Base-by-base conservation (phyloP, 2,329 filamentous ascomycete genomes). In the Verticillium longisporum region DNA sequence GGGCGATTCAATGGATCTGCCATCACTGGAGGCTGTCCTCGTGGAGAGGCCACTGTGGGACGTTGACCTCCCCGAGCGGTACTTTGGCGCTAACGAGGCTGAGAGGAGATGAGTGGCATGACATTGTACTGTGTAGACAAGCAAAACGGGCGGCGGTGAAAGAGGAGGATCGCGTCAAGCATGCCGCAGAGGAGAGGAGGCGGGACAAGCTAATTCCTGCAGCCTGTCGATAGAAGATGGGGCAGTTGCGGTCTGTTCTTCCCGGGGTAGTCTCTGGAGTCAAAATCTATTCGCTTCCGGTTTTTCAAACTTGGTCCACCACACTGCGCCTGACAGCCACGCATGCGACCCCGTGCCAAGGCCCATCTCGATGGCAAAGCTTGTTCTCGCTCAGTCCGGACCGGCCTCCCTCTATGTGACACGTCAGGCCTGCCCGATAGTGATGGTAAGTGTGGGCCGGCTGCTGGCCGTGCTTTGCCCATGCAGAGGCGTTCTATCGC, bases 1-100 rank as follows among this genome's bases (percentile, higher is more conserved):
- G 21, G 57, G 18, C 5, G 26, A 55, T 13, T 38, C 50, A n/a
- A 37, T 18, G 9, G 62, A 38, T 10, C 66, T 63, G 74, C 67
- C 74, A 4, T 34, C 78, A 11, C 75, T 90, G 4, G 95, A 99
- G 75, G 90, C 97, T 56, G 93, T 92, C 2, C 79, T 98, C 58
- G 87, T 98, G 14, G 94, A 98, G 79, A 81, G 93, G 69, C 93
- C 94, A 21, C 81, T 87, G 67, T 95, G 90, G 86, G 91, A 96
- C 74, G 80, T 92, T 62, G 88, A 93, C 65, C 78, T 93, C 72
- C 87, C 89, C 2, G 87, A 89, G 66, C 81, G 88, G 60, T 94
- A 89, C 74, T 82, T 86, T 68, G 83, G 79, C 31, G 82, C 85
- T 41, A 77, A 81, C 64, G 81, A 84, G 69, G 80, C 76, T 75